Evolutionary conservation across 192 early-diverging fungal genomes (phyloP), one percentile per base, ranked within the genome.

Genomic region (Coemansia sp.): DNA sequence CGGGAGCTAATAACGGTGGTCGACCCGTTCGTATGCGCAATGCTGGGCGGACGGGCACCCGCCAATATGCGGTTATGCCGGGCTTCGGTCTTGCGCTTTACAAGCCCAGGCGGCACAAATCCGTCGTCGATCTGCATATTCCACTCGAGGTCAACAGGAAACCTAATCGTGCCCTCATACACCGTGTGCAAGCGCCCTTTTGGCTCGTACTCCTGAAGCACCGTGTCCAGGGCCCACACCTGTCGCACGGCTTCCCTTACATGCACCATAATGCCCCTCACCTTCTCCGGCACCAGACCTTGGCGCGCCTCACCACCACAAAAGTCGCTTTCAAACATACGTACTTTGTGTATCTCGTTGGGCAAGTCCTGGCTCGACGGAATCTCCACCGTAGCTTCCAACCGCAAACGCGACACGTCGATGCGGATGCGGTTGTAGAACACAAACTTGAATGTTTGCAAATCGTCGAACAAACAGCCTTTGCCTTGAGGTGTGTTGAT

Each of bases 401-500:
- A 58, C 7, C 54, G 54, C n/a, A 54, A 37, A 2, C 65, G 66
- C 2, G 78, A 74, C 14, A 82, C 57, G 14, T 73, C 76, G 5
- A 88, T 76, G 48, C 67, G 78, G 54, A 85, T 81, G 14, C 88
- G 83, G 70, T 86, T 88, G 75, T 88, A 86, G 49, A 90, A 90
- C 3, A 61, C 19, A 51, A 91, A 81, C 56, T 84, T 73, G 66
- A 90, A 90, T 23, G 85, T 82, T 10, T 85, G 75, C 18, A 66
- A 57, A 54, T 92, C 89, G 49, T 90, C 90, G 82, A 88, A 90
- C 54, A 90, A 54, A 19, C 71, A 53, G 54, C 85, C 89, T 35
- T 84, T 82, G 1, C 88, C 91, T 73, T 92, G 91, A 16, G 91
- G 86, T 10, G 89, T 89, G 55, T 73, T 82, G 22, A 93, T 84